phyloP scores from a whole-genome alignment of 495 filamentous ascomycete species.

The Tetracladium marchalianum region DNA sequence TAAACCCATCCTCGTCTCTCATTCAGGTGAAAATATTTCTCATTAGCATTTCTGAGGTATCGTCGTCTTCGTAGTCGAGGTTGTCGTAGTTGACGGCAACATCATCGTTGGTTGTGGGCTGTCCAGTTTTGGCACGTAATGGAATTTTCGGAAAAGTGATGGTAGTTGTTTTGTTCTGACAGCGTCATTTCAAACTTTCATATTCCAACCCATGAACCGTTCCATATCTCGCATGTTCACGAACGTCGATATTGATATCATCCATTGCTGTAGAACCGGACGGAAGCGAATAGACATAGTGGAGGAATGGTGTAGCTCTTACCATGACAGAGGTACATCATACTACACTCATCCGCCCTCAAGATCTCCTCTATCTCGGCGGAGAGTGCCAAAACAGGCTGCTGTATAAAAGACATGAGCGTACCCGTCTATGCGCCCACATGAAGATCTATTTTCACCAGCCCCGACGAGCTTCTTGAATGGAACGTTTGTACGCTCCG shows the following conservation, averaged over 20 bases:
- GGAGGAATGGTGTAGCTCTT: conserved; percentile 11
- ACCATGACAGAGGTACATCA: conserved; percentile 17
- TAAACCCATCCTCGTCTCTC: conserved; percentile 16
- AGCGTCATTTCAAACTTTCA: conserved; percentile 10
- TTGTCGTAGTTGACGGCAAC: conserved; percentile 9
- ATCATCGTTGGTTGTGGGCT: conserved; percentile 1
- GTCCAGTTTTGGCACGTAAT: conserved; percentile 14
- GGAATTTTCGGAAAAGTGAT: conserved; percentile 6
- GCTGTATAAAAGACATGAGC: conserved; percentile 17
- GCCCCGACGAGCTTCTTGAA: conserved; percentile 11
- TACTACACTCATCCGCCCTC: conserved; percentile 16
- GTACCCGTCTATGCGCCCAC: conserved; percentile 16
- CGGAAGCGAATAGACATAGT: conserved; percentile 16
- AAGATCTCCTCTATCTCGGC: conserved; percentile 8
- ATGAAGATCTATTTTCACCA: conserved; percentile 17
- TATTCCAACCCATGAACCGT: conserved; percentile 14
- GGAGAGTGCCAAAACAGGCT: conserved; percentile 7
- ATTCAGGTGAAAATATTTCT: conserved; percentile 18
- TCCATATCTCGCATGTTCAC: conserved; percentile 13
- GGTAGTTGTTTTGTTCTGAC: conserved; percentile 1
- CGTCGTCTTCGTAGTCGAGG: conserved; percentile 14
- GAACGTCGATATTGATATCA: conserved; percentile 17
- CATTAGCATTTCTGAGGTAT: conserved; percentile 15
- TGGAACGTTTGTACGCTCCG: conserved; percentile 7
- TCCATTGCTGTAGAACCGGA: conserved; percentile 13